These are phyloP conservation scores for Phanerochaete sordida DNA, from an alignment of 768 basidiomycete genomes.

Conservation along the genomic window DNA sequence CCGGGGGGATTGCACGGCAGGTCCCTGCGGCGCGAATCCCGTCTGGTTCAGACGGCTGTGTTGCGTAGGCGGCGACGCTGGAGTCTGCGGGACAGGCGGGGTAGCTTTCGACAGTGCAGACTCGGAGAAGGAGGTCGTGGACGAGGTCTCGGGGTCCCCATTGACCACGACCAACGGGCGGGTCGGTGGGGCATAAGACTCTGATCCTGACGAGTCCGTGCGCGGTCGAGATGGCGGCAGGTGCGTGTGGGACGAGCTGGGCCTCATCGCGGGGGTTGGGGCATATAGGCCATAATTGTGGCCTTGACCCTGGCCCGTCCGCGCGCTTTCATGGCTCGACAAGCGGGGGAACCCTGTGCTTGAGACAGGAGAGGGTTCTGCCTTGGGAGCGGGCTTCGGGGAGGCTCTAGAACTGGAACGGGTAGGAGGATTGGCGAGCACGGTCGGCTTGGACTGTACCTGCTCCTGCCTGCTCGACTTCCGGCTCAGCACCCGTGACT, in stretches of 20 bases:
- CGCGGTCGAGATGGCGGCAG: not conserved
- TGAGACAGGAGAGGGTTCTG: not conserved
- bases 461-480: constrained; percentile 6
- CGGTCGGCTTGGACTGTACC: not conserved
- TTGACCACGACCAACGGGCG: constrained; percentile 9
- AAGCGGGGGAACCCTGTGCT: not conserved
- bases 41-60: not conserved
- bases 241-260: not conserved
- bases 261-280: not conserved
- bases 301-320: not conserved
- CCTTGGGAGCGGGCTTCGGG: not conserved
- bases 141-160: constrained; percentile 4
- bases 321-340: not conserved
- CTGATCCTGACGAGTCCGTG: not conserved
- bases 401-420: constrained; percentile 1
- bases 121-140: not conserved
- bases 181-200: not conserved
- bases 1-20: not conserved
- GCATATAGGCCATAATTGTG: not conserved
- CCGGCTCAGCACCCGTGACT: not conserved
- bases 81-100: not conserved
- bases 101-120: not conserved
- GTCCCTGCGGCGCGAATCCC: not conserved
- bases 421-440: not conserved
- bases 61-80: not conserved